Base-by-base conservation (phyloP, 495 filamentous ascomycete species). In the Penicillium coffeae region DNA sequence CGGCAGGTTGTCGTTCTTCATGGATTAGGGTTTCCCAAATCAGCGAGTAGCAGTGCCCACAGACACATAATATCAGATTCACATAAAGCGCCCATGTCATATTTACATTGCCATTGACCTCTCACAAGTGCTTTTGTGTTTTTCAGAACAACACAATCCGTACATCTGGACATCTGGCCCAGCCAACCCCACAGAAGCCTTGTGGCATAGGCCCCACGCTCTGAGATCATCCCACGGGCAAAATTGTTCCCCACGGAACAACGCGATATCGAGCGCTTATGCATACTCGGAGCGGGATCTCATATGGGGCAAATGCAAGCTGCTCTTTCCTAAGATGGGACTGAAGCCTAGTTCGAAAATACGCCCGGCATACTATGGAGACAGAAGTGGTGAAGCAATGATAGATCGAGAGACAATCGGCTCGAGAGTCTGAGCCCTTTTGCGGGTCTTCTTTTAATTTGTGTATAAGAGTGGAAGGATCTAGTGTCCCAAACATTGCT, bases 201-300 rank as follows among this genome's bases (percentile, higher is more conserved):
- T n/a, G n/a, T n/a, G n/a, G n/a, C n/a, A n/a, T n/a, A n/a, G n/a
- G n/a, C 25, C 25, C 25, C 5, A 10, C 25, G 10, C 25, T 30
- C 13, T 37, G 35, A n/a, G 15, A 6, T 14, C 15, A 14, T 37
- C 15, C 35, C 35, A 14, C 15, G 5, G n/a, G n/a, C 35, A 37
- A 37, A 14, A 7, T 37, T 37, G 6, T n/a, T n/a, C n/a, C n/a
- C n/a, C n/a, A n/a, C n/a, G n/a, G n/a, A n/a, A n/a, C n/a, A n/a
- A n/a, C n/a, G n/a, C n/a, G n/a, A n/a, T n/a, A n/a, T n/a, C n/a
- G n/a, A n/a, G n/a, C n/a, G n/a, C n/a, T n/a, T n/a, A n/a, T n/a
- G n/a, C n/a, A n/a, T n/a, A 42, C 47, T 49, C 41, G 50, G 54
- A 47, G 51, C 58, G 50, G 54, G 44, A 52, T 38, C 42, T 38